Percentiles rank a stretch among this genome's conserved stretches.
These are phyloP conservation scores for Pneumocystis sp. DNA, from an alignment of 1,139 yeast species.

Conservation along the genomic window DNA sequence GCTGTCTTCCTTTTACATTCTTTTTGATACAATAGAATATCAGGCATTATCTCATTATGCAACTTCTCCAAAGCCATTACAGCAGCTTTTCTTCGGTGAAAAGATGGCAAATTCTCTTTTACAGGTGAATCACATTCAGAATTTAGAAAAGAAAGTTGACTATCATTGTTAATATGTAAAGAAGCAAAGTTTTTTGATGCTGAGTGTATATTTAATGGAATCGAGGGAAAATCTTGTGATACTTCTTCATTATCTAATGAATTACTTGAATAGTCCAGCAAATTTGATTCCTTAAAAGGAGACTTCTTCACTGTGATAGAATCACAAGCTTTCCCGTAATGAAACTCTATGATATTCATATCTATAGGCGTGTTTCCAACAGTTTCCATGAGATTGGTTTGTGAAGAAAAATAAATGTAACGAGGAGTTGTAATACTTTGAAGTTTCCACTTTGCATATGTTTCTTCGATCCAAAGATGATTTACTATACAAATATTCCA, in stretches of 20 bases:
- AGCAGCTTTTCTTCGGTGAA: conserved; percentile 12
- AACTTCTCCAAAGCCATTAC: conserved; percentile 3
- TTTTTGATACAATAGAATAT: conserved; percentile 6
- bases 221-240: background rate
- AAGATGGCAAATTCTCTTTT: conserved; percentile 19
- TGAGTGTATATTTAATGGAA: conserved; percentile 47
- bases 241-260: background rate
- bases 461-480: conserved; percentile 84
- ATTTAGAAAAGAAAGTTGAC: conserved; percentile 31
- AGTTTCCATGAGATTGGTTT: conserved; percentile 29
- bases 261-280: background rate
- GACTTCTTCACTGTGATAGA: background rate
- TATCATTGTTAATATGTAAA: conserved; percentile 51
- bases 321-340: conserved; percentile 16
- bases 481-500: conserved; percentile 55
- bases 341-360: conserved; percentile 31
- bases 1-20: conserved; percentile 5
- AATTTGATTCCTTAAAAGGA: background rate
- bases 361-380: conserved; percentile 41
- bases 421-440: conserved; percentile 33
- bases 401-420: conserved; percentile 35
- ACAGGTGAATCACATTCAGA: conserved; percentile 23
- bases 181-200: conserved; percentile 50
- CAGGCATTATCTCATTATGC: conserved; percentile 8
- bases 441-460: conserved; percentile 45